Conservation (phyloP, 2,329 filamentous ascomycete species). For the Xylariaceae sp. region DNA sequence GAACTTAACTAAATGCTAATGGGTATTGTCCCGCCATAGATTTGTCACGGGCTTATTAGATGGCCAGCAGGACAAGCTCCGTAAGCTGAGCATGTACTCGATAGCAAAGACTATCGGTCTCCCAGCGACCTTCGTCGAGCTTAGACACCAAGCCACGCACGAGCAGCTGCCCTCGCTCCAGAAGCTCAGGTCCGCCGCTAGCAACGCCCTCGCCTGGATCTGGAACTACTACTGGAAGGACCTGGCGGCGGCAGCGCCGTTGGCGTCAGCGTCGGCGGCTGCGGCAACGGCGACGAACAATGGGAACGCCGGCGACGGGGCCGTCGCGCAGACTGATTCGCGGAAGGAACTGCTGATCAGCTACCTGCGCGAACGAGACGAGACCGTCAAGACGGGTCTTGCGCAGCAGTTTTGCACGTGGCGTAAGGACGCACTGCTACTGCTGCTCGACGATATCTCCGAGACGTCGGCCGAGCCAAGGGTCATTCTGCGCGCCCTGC, state of each 20-base stretch:
- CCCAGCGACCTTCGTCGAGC: conserved; percentile 77
- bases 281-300: background rate
- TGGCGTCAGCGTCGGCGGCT: no score
- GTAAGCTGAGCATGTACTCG: conserved; percentile 68
- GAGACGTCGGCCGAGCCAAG: conserved; percentile 39
- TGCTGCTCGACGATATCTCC: conserved; percentile 37
- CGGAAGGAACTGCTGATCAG: conserved; percentile 35
- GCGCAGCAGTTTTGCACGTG: conserved; percentile 34
- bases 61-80: conserved; percentile 61
- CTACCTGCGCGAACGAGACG: conserved; percentile 34
- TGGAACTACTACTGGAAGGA: conserved; percentile 82
- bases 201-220: conserved; percentile 73
- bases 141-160: conserved; percentile 85
- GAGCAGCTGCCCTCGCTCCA: conserved; percentile 75
- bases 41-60: conserved; percentile 80
- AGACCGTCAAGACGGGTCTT: conserved; percentile 19
- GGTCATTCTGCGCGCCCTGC: conserved; percentile 41
- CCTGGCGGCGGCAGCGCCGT: conserved; percentile 28
- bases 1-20: background rate
- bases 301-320: conserved; percentile 1
- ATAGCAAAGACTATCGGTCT: conserved; percentile 63
- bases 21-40: conserved; percentile 35
- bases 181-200: conserved; percentile 64
- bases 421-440: conserved; percentile 36
- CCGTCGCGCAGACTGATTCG: conserved; percentile 9